Conservation (phyloP, 768 basidiomycete genomes). For the Neoboletus magnificus region DNA sequence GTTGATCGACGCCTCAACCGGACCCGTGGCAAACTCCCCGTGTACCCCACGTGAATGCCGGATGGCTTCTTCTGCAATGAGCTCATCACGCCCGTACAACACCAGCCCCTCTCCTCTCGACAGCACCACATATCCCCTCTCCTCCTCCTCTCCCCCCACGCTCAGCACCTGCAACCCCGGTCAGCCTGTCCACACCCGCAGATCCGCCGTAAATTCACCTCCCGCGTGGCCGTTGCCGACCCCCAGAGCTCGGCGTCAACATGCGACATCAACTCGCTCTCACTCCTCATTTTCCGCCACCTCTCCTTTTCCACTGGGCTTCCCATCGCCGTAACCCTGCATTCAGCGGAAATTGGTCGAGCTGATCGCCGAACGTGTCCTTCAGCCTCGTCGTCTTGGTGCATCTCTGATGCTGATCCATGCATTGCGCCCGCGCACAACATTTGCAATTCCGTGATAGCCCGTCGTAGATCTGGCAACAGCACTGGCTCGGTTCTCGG, state of each 20-base stretch:
- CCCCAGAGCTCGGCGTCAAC: conserved; percentile 50
- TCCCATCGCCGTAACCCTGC: conserved; percentile 20
- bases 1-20: conserved; percentile 35
- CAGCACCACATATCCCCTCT: conserved; percentile 48
- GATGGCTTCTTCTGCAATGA: conserved; percentile 48
- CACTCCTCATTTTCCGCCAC: conserved; percentile 29
- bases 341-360: conserved; percentile 31
- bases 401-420: conserved; percentile 30
- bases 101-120: conserved; percentile 32
- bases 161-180: conserved; percentile 10
- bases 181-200: conserved; percentile 5
- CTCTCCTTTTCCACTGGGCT: conserved; percentile 14
- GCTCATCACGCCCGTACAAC: conserved; percentile 42
- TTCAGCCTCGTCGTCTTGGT: conserved; percentile 28
- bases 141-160: conserved; percentile 44
- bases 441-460: conserved; percentile 63
- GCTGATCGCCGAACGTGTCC: conserved; percentile 29
- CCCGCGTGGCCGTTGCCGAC: conserved; percentile 31
- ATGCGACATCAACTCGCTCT: conserved; percentile 51
- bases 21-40: conserved; percentile 29
- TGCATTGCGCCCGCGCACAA: conserved; percentile 35
- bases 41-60: conserved; percentile 45
- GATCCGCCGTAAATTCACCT: conserved; percentile 35
- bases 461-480: conserved; percentile 58
- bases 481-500: conserved; percentile 30